Percentiles rank a stretch among this genome's conserved stretches.
Evolutionary conservation across 179 eudicot species (phyloP).

Genomic region (Beta corolliflora): DNA sequence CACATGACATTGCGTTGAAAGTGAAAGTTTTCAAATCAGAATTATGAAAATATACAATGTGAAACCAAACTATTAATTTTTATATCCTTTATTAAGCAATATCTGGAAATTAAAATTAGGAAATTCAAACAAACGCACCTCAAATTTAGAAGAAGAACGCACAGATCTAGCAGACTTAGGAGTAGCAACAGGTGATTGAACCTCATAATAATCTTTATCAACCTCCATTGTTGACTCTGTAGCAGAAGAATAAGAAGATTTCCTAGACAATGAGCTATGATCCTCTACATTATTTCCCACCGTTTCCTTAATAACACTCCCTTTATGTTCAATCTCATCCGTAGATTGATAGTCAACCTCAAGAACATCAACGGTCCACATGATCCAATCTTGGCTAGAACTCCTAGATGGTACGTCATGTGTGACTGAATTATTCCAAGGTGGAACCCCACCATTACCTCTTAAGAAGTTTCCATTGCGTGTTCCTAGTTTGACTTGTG

Average conservation of each 20-base stretch:
- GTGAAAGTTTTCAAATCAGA: too few species aligned
- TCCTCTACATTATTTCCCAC: constrained; percentile 13
- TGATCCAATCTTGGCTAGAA: constrained; percentile 32
- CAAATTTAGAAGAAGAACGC: background rate
- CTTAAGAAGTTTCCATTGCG: constrained; percentile 34
- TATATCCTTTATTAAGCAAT: too few species aligned
- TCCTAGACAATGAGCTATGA: constrained; percentile 17
- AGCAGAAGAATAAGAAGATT: constrained; percentile 8
- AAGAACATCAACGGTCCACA: constrained; percentile 42
- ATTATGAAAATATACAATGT: too few species aligned
- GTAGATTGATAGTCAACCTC: constrained; percentile 30
- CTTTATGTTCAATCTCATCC: background rate
- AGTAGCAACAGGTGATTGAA: constrained; percentile 10
- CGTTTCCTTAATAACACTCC: background rate
- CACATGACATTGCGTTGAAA: too few species aligned
- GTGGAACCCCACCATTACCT: constrained; percentile 40
- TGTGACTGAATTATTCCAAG: constrained; percentile 45
- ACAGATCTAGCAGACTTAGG: constrained; percentile 23
- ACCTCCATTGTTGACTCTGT: background rate
- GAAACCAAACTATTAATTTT: too few species aligned
- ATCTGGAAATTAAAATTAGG: too few species aligned
- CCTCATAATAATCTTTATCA: constrained; percentile 19
- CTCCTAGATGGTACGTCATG: constrained; percentile 37
- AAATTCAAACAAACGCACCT: background rate
- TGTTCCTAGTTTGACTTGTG: constrained; percentile 28